phyloP scores from a whole-genome alignment of 345 rosid species.

The Lumnitzera littorea region DNA sequence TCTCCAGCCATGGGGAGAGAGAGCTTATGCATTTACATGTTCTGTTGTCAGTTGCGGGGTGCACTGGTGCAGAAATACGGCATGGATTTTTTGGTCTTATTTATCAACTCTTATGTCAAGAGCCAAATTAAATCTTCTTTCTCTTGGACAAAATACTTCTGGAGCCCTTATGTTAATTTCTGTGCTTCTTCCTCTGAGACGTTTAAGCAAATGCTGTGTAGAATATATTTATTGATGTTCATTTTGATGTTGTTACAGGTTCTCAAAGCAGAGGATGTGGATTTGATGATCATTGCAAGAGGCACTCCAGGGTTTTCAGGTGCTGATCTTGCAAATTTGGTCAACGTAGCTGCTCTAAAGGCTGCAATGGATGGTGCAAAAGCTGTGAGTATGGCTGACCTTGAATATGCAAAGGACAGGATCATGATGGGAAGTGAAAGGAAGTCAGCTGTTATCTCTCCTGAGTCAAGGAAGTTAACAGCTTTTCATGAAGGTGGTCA shows the following conservation, averaged over 20 bases:
- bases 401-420: conserved; percentile 90
- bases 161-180: no score
- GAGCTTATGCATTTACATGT: no score
- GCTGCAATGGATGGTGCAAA: conserved; percentile 97
- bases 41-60: no score
- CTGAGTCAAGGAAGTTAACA: conserved; percentile 60
- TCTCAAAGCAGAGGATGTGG: conserved; percentile 83
- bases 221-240: not conserved
- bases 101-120: no score
- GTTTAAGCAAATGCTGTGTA: not conserved
- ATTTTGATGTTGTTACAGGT: conserved; percentile 34
- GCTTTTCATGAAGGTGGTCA: conserved; percentile 99
- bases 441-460: conserved; percentile 87
- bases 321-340: conserved; percentile 88
- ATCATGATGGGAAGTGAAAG: conserved; percentile 98
- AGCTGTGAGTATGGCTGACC: conserved; percentile 81
- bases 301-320: conserved; percentile 98
- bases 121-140: no score
- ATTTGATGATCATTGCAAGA: conserved; percentile 88
- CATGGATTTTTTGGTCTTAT: no score
- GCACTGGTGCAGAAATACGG: no score
- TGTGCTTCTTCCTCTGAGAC: no score
- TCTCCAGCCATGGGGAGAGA: no score
- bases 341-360: conserved; percentile 86
- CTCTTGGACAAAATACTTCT: no score